Percentiles rank a stretch among this genome's conserved stretches.
Conservation (phyloP, 805 yeast species). For the Metschnikowia shivogae region DNA sequence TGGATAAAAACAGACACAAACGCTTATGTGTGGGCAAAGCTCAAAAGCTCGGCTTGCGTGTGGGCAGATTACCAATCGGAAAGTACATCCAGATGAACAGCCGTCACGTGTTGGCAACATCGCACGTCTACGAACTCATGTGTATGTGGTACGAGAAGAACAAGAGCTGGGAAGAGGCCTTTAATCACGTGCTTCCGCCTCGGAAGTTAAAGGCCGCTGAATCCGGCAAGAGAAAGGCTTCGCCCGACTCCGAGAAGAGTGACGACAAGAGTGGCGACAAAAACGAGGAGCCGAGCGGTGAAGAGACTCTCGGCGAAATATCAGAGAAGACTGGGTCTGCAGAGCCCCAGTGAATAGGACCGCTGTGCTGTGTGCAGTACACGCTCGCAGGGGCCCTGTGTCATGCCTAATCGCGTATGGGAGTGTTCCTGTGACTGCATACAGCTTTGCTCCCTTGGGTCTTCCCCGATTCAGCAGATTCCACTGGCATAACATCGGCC, state of each 20-base stretch:
- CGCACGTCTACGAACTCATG: conserved; percentile 89
- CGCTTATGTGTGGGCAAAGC: conserved; percentile 80
- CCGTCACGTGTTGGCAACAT: conserved; percentile 84
- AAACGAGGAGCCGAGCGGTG: not conserved
- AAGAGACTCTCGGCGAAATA: not conserved
- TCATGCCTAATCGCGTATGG: not conserved
- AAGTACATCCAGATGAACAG: conserved; percentile 80
- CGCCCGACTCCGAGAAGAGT: not conserved
- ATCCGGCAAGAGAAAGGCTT: conserved; percentile 1
- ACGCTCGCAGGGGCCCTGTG: too few species aligned
- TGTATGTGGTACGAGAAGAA: conserved; percentile 68
- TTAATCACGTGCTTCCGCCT: conserved; percentile 81
- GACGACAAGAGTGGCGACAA: not conserved
- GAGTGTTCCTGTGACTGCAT: conserved; percentile 1
- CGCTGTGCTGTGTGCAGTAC: too few species aligned
- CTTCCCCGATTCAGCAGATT: too few species aligned
- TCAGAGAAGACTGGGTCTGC: too few species aligned
- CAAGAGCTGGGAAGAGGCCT: conserved; percentile 80
- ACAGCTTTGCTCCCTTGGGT: too few species aligned
- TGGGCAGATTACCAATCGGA: conserved; percentile 82
- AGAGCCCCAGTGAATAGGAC: too few species aligned
- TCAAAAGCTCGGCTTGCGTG: conserved; percentile 58
- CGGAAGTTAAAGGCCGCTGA: conserved; percentile 45
- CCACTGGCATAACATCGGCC: too few species aligned
- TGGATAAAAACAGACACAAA: conserved; percentile 89